These are phyloP conservation scores for Phytopythium ostracodes DNA, from an alignment of 352 stramenopile genomes.

Conservation along the genomic window DNA sequence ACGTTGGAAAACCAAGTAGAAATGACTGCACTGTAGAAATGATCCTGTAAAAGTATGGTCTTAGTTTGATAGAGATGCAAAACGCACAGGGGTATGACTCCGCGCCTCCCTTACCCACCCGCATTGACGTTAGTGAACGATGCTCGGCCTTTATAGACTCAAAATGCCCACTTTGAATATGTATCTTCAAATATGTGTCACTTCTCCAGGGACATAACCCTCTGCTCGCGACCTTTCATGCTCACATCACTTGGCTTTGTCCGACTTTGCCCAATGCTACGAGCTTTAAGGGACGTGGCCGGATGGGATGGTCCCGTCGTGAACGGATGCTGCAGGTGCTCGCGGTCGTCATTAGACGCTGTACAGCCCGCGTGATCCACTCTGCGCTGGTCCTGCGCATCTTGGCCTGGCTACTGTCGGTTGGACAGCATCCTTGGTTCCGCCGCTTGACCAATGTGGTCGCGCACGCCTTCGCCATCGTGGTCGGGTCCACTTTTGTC, in stretches of 20 bases:
- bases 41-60: constrained; percentile 28
- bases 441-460: constrained; percentile 17
- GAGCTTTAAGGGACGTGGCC: not conserved
- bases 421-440: constrained; percentile 17
- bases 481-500: constrained; percentile 40
- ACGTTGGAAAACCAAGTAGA: constrained; percentile 22
- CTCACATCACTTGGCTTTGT: not conserved
- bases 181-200: not conserved
- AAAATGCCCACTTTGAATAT: not conserved
- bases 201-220: not conserved
- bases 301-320: not conserved
- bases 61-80: not conserved
- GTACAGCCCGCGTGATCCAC: constrained; percentile 2
- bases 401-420: constrained; percentile 1
- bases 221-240: not conserved
- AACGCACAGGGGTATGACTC: not conserved
- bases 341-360: not conserved
- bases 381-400: constrained; percentile 8
- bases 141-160: not conserved
- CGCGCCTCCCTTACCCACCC: not conserved
- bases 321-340: not conserved
- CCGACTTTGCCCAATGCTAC: not conserved
- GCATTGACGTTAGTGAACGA: not conserved
- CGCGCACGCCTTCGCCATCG: constrained; percentile 21
- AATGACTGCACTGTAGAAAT: constrained; percentile 22